These are phyloP conservation scores for Hypoxylon cercidicola DNA, from an alignment of 495 filamentous ascomycete species.

Conservation along the genomic window DNA sequence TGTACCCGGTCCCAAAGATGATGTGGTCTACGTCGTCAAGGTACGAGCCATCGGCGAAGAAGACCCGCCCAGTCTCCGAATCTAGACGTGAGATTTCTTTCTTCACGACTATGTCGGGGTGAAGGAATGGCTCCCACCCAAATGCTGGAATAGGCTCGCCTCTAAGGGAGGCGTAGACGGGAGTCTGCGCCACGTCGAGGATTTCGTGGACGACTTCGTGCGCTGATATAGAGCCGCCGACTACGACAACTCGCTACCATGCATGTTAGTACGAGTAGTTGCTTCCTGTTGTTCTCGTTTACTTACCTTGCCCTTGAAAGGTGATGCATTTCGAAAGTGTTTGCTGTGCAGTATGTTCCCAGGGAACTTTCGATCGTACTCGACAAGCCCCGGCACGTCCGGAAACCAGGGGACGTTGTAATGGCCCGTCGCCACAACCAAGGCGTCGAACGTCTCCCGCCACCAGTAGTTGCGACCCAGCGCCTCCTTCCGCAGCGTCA, in stretches of 20 bases:
- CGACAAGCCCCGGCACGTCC: conserved; percentile 42
- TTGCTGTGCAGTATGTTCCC: conserved; percentile 50
- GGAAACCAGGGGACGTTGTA: conserved; percentile 52
- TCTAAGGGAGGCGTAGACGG: conserved; percentile 44
- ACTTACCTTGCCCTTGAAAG: conserved; percentile 58
- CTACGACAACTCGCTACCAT: conserved; percentile 45
- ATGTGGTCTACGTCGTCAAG: conserved; percentile 65
- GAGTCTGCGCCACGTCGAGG: conserved; percentile 41
- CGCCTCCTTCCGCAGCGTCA: conserved; percentile 51
- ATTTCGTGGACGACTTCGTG: conserved; percentile 50
- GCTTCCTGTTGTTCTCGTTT: not conserved
- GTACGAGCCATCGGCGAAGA: conserved; percentile 63
- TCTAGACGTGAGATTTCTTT: conserved; percentile 53
- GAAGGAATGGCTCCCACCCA: conserved; percentile 58
- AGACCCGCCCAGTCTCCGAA: conserved; percentile 49
- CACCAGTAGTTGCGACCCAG: conserved; percentile 54
- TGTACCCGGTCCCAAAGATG: conserved; percentile 68
- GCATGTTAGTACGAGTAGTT: not conserved
- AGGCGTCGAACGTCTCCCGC: conserved; percentile 49
- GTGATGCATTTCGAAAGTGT: conserved; percentile 44
- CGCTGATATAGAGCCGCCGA: conserved; percentile 48
- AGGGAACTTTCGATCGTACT: conserved; percentile 46
- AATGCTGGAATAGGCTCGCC: conserved; percentile 48
- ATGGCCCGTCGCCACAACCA: conserved; percentile 49
- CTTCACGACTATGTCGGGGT: conserved; percentile 60